phyloP scores from a whole-genome alignment of 176 grass and related monocot species.

The Pontederia paniculata region DNA sequence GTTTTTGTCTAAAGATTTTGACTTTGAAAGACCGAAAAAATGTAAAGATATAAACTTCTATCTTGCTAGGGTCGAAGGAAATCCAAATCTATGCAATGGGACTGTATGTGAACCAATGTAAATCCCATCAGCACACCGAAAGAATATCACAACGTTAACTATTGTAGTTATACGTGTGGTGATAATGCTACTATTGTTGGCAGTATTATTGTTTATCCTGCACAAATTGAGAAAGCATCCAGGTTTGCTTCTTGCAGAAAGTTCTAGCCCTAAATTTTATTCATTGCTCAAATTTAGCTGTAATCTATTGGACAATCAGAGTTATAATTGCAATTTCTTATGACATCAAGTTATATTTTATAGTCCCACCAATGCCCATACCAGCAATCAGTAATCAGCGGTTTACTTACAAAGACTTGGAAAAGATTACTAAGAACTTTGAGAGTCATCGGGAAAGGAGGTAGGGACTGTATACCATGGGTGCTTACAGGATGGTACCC shows the following conservation, averaged over 20 bases:
- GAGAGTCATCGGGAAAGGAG: conserved; percentile 38
- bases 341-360: too few species aligned
- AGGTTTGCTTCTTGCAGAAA: conserved; percentile 1
- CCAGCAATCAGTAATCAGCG: conserved; percentile 14
- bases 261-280: background rate
- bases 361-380: too few species aligned
- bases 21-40: too few species aligned
- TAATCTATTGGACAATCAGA: background rate
- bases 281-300: background rate
- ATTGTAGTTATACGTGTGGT: conserved; percentile 1
- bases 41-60: background rate
- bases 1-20: too few species aligned
- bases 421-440: conserved; percentile 48
- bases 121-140: background rate
- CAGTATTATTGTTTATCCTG: background rate
- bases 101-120: background rate
- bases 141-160: conserved; percentile 7
- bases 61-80: conserved; percentile 23
- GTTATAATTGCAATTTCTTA: too few species aligned
- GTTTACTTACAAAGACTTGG: conserved; percentile 37
- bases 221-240: background rate
- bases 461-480: conserved; percentile 52
- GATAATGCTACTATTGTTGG: background rate
- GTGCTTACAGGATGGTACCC: conserved; percentile 35
- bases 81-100: conserved; percentile 26